A percentile compares a stretch with the other conserved stretches of the same genome.
Evolutionary conservation across 1,284 basidiomycete genomes (phyloP).

Genomic region (Golubevia sp.): DNA sequence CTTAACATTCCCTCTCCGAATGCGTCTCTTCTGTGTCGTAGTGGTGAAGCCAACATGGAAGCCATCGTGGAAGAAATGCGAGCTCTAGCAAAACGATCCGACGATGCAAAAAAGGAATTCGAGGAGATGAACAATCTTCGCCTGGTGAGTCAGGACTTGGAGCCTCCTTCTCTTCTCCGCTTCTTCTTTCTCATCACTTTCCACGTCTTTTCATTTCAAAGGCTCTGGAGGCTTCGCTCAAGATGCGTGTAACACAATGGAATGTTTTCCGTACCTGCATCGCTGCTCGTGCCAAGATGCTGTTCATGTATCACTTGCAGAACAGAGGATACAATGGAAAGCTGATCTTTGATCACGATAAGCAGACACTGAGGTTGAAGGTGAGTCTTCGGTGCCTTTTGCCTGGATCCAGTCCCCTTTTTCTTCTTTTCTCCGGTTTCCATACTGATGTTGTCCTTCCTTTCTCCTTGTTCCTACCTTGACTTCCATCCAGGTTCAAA

Average conservation of each 20-base stretch:
- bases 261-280: conserved; percentile 83
- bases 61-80: neutral
- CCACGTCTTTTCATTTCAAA: conserved; percentile 46
- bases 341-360: conserved; percentile 76
- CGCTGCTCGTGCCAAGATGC: conserved; percentile 78
- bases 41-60: neutral
- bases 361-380: conserved; percentile 72
- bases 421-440: neutral
- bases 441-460: neutral
- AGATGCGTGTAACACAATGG: conserved; percentile 76
- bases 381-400: conserved; percentile 62
- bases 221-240: conserved; percentile 71
- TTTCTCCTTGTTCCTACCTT: neutral
- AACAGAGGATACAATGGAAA: conserved; percentile 70
- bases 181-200: neutral
- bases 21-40: too few relatives aligned
- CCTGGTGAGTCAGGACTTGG: conserved; percentile 64
- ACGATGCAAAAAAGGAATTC: conserved; percentile 70
- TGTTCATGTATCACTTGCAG: conserved; percentile 80
- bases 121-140: conserved; percentile 71
- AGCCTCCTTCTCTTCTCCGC: neutral
- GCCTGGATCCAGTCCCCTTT: neutral
- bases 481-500: conserved; percentile 71
- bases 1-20: neutral
- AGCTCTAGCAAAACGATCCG: conserved; percentile 17